A percentile compares a stretch with the other conserved stretches of the same genome.
Conservation (phyloP, 371 early-diverging fungal species). For the Funneliformis caledonium region DNA sequence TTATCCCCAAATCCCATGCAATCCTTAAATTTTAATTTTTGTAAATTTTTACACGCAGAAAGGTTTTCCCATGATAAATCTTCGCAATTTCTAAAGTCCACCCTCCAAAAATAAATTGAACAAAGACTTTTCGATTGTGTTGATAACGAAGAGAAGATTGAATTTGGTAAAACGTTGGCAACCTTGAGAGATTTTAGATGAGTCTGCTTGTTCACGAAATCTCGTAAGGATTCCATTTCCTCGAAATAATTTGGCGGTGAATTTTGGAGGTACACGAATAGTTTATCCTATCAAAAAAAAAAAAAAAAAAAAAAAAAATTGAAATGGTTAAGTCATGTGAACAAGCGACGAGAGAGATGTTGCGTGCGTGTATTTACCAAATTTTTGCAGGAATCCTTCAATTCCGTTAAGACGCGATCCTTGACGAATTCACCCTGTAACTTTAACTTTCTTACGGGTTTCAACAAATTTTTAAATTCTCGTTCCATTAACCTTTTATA, state of each 20-base stretch:
- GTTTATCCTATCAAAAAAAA: constrained; percentile 6
- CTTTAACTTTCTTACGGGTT: constrained; percentile 12
- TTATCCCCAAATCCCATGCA: constrained; percentile 20
- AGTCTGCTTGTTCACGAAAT: neutral
- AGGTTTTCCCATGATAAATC: neutral
- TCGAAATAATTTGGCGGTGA: constrained; percentile 8
- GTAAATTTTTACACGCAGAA: constrained; percentile 3
- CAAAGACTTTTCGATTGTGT: neutral
- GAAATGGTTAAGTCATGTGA: neutral
- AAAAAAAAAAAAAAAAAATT: neutral
- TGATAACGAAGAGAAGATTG: neutral
- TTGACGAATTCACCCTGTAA: constrained; percentile 29
- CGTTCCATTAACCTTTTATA: constrained; percentile 20
- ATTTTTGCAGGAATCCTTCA: constrained; percentile 12
- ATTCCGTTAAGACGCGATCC: constrained; percentile 8
- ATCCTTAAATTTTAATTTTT: constrained; percentile 30
- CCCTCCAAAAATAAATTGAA: neutral
- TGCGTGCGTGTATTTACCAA: neutral
- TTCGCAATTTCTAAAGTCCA: neutral
- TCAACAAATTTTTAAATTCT: constrained; percentile 22
- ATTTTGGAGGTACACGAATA: constrained; percentile 19
- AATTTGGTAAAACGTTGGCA: neutral
- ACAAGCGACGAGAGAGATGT: neutral
- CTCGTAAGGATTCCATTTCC: constrained; percentile 7
- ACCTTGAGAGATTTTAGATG: constrained; percentile 23